Evolutionary conservation across 495 filamentous ascomycete genomes (phyloP).

Genomic region (Xylaria cubensis): DNA sequence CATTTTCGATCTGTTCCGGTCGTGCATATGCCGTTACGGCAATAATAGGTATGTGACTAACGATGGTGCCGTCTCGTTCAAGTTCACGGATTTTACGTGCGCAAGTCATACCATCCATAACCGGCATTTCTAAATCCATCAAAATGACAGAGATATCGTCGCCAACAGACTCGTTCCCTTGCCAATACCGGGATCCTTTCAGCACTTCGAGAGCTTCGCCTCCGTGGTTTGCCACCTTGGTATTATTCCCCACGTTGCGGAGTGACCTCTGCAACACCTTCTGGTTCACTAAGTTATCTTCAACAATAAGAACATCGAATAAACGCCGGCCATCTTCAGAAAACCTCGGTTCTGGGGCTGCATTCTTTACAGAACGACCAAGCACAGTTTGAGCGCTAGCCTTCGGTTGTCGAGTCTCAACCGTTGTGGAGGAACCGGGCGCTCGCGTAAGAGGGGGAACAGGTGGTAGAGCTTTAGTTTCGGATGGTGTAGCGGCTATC

Average conservation of each 20-base stretch:
- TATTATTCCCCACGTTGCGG: constrained; percentile 69
- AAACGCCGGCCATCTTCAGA: constrained; percentile 42
- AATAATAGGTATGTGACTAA: constrained; percentile 73
- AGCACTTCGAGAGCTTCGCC: constrained; percentile 70
- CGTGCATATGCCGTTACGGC: constrained; percentile 83
- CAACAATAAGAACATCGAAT: constrained; percentile 71
- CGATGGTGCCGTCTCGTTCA: constrained; percentile 58
- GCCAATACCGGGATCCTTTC: constrained; percentile 56
- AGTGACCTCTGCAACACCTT: constrained; percentile 75
- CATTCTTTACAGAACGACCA: constrained; percentile 15
- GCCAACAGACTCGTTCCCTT: constrained; percentile 42
- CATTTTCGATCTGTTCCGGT: constrained; percentile 66
- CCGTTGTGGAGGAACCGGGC: constrained; percentile 37
- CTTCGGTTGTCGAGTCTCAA: constrained; percentile 37
- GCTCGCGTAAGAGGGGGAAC: constrained; percentile 40
- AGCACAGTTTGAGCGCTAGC: constrained; percentile 11
- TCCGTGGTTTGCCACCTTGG: constrained; percentile 79
- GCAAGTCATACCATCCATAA: constrained; percentile 85
- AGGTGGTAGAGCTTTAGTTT: constrained; percentile 28
- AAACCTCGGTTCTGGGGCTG: constrained; percentile 33
- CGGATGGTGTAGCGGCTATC: constrained; percentile 25
- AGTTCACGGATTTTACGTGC: constrained; percentile 71
- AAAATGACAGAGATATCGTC: constrained; percentile 68
- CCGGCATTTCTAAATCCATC: constrained; percentile 89
- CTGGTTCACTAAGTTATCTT: constrained; percentile 86